Evolutionary conservation across 805 yeast genomes (phyloP), one percentile per base, ranked within the genome.

Genomic region (Wickerhamiella azyma): DNA sequence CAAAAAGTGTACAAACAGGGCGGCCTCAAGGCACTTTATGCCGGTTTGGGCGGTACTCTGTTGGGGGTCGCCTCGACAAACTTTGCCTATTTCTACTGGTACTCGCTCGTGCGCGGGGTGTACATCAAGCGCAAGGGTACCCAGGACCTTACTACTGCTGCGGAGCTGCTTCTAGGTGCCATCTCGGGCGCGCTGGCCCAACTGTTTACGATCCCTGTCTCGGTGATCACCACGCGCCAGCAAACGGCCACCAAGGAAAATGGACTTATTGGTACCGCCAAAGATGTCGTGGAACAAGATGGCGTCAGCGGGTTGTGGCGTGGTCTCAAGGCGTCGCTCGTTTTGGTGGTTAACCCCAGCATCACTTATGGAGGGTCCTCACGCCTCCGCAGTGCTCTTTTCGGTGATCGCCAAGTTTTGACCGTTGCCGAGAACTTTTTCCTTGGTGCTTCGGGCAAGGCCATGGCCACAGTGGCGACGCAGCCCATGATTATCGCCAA

Each of bases 21-120:
- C 53, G 94, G 94, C 1, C 41, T 80, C 9, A 51, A 64, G 14
- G 92, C 89, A 6, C 71, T 82, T 62, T 85, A 84, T 63, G 75
- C 73, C 52, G 94, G 94, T 1, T 62, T 84, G 40, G 63, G 74
- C 2, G 77, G 86, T 1, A 74, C 83, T 1, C 63, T 83, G 37
- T 55, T 79, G 16, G 85, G 86, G 2, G 75, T 79, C 9, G 86
- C 88, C 2, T 75, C 81, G 8, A 84, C 82, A 58, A 81, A 79
- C 54, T 85, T 85, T 59, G 78, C 85, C 26, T 85, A 85, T 62
- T 85, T 85, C 61, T 85, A 83, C 63, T 85, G 94, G 92, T 85
- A 85, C 62, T 78, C 86, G 5, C 64, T 81, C 36, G 76, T 83
- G 14, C 74, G 84, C 51, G 70, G 72, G 45, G 62, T 71, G 14